Evolutionary conservation across 495 filamentous ascomycete genomes (phyloP).

Genomic region (Thozetella sp.): DNA sequence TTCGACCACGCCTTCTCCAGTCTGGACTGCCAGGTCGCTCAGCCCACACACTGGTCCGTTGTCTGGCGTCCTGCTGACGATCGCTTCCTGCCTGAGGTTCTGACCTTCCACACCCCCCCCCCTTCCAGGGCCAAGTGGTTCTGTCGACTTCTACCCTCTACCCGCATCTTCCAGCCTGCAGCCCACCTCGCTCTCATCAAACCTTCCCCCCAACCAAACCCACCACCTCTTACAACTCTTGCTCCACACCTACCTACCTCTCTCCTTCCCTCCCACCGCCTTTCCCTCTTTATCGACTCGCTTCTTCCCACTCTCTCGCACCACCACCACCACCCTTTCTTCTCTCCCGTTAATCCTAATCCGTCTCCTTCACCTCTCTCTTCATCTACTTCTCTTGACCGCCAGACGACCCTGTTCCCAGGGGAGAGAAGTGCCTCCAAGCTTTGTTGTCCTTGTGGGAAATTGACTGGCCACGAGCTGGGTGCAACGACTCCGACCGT

Average conservation of each 20-base stretch:
- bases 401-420: neutral
- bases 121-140: slow-evolving; percentile 20
- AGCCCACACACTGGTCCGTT: slow-evolving; percentile 22
- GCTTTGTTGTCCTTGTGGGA: neutral
- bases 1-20: slow-evolving; percentile 16
- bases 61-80: slow-evolving; percentile 6
- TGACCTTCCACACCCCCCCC: slow-evolving; percentile 3
- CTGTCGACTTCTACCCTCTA: slow-evolving; percentile 29
- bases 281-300: slow-evolving; percentile 19
- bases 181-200: too few species aligned
- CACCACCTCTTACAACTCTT: slow-evolving; percentile 8
- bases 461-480: slow-evolving; percentile 9
- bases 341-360: slow-evolving; percentile 28
- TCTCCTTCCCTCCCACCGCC: slow-evolving; percentile 17
- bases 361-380: slow-evolving; percentile 16
- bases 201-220: slow-evolving; percentile 12
- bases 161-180: slow-evolving; percentile 32
- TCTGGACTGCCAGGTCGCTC: slow-evolving; percentile 15
- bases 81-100: slow-evolving; percentile 2
- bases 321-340: too few species aligned
- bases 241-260: neutral
- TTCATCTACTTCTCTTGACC: slow-evolving; percentile 9
- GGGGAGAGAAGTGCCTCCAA: neutral
- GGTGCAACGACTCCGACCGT: slow-evolving; percentile 7
- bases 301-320: slow-evolving; percentile 20